phyloP scores from a whole-genome alignment of 768 basidiomycete species.

The Mycena rebaudengoi region DNA sequence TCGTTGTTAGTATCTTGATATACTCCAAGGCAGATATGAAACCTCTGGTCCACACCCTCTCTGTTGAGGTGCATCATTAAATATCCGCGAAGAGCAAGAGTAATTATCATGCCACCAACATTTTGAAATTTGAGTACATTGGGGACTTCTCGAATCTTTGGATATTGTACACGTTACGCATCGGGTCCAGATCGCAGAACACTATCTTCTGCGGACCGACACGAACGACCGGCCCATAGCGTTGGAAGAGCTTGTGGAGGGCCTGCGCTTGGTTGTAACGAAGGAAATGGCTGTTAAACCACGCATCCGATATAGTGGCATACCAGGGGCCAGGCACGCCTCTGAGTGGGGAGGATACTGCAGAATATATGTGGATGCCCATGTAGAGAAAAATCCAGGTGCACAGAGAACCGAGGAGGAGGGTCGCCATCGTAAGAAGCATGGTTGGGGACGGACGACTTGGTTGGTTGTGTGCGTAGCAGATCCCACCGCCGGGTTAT shows the following conservation, averaged over 20 bases:
- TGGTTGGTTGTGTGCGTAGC: no score
- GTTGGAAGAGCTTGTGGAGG: constrained; percentile 70
- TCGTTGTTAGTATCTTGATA: constrained; percentile 30
- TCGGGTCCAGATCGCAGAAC: constrained; percentile 74
- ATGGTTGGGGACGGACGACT: no score
- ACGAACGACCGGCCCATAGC: constrained; percentile 81
- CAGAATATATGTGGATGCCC: background rate
- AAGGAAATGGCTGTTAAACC: constrained; percentile 74
- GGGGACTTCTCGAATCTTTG: constrained; percentile 83
- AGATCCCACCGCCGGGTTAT: no score
- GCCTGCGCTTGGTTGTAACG: constrained; percentile 75
- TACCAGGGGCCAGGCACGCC: constrained; percentile 83
- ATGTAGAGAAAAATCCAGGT: background rate
- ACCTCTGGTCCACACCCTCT: constrained; percentile 86
- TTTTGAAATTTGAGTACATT: constrained; percentile 77
- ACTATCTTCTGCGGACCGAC: constrained; percentile 81
- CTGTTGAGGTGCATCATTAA: no score
- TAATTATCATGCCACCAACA: constrained; percentile 55
- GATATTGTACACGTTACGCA: constrained; percentile 72
- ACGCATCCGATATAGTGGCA: constrained; percentile 74
- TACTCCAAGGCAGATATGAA: constrained; percentile 48
- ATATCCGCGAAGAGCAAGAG: no score
- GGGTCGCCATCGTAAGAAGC: no score
- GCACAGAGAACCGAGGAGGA: no score
- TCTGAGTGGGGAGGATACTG: constrained; percentile 71